These are phyloP conservation scores for Monosporascus sp. DNA, from an alignment of 2,329 filamentous ascomycete species.

Conservation along the genomic window DNA sequence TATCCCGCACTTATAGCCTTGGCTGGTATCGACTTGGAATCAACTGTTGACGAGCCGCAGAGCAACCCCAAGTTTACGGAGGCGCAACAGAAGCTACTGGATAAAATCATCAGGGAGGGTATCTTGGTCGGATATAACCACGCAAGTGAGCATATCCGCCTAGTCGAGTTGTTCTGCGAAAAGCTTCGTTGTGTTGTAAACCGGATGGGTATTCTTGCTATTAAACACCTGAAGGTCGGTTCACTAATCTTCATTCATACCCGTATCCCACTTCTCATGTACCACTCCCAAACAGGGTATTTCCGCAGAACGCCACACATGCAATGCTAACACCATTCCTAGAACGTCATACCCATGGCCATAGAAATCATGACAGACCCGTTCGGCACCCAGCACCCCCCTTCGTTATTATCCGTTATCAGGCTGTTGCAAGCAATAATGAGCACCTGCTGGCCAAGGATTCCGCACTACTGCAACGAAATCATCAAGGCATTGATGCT, in stretches of 20 bases:
- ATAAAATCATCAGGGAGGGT: slow-evolving; percentile 51
- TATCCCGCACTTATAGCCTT: slow-evolving; percentile 64
- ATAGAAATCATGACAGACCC: slow-evolving; percentile 62
- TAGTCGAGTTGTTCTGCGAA: slow-evolving; percentile 52
- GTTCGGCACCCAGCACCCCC: slow-evolving; percentile 52
- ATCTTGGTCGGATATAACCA: slow-evolving; percentile 52
- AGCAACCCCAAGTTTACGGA: slow-evolving; percentile 12
- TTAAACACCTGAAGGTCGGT: slow-evolving; percentile 63
- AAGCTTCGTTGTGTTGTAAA: slow-evolving; percentile 45
- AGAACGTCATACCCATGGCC: slow-evolving; percentile 64
- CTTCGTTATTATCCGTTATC: slow-evolving; percentile 48
- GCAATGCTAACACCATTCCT: slow-evolving; percentile 2
- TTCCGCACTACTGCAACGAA: slow-evolving; percentile 57
- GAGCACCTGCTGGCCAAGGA: slow-evolving; percentile 62
- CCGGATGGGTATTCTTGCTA: slow-evolving; percentile 54
- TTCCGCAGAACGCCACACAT: slow-evolving; percentile 3
- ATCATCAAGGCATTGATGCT: slow-evolving; percentile 56
- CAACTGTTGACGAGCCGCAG: background rate
- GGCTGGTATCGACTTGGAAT: slow-evolving; percentile 28
- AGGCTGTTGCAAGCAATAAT: slow-evolving; percentile 53
- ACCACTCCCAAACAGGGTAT: background rate
- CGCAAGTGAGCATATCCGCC: slow-evolving; percentile 49
- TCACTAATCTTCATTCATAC: background rate
- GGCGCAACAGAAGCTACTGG: slow-evolving; percentile 37
- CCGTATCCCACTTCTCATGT: background rate